A percentile compares a stretch with the other conserved stretches of the same genome.
Evolutionary conservation across 371 early-diverging fungal genomes (phyloP).

Genomic region (Mucor plumbeus): DNA sequence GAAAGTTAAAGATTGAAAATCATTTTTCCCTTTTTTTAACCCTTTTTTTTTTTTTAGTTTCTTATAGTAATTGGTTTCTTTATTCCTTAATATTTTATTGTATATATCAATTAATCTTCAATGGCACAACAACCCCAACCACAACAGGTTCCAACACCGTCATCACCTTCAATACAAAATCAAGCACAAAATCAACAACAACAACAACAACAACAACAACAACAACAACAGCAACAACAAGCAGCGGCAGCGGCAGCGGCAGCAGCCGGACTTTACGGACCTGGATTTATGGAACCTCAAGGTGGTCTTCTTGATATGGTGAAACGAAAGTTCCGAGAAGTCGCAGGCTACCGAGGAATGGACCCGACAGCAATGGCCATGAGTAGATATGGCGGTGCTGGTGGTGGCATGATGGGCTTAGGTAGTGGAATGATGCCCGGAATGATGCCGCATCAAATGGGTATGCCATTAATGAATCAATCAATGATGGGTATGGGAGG

Average conservation of each 20-base stretch:
- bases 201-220: conserved; percentile 13
- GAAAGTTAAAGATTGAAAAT: neutral
- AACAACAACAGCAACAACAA: conserved; percentile 3
- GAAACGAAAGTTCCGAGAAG: conserved; percentile 24
- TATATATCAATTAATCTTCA: neutral
- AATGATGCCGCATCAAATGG: conserved; percentile 13
- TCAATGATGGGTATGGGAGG: conserved; percentile 10
- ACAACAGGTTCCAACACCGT: neutral
- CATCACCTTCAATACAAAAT: neutral
- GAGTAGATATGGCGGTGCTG: conserved; percentile 3
- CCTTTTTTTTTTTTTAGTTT: neutral
- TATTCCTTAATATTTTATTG: neutral
- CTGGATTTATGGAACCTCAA: conserved; percentile 17
- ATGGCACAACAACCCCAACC: neutral
- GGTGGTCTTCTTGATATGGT: conserved; percentile 22
- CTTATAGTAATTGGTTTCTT: no score
- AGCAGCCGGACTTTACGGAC: neutral
- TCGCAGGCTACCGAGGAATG: conserved; percentile 8
- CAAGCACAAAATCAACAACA: conserved; percentile 7
- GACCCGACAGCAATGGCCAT: conserved; percentile 14
- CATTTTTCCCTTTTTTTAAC: no score
- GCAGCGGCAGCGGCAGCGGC: conserved; percentile 1
- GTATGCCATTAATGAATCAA: conserved; percentile 13
- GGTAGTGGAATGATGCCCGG: conserved; percentile 19
- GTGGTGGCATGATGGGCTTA: conserved; percentile 17